Evolutionary conservation across 306 rosid genomes (phyloP), one percentile per base, ranked within the genome.

Genomic region (Nissolia schottii): DNA sequence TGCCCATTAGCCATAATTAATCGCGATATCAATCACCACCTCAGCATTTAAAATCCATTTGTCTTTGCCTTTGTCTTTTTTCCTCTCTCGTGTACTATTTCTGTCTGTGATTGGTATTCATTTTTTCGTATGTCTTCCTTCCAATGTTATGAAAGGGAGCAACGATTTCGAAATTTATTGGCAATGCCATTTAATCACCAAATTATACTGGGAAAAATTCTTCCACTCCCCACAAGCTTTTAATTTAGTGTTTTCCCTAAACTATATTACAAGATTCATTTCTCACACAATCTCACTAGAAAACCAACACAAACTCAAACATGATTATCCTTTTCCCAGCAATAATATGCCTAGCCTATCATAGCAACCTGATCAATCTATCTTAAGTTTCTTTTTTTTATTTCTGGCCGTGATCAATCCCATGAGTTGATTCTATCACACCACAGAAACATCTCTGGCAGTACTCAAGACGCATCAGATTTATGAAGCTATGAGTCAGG

Each of bases 311-410:
- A 59, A 61, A 57, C 5, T 57, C 24, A 8, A 16, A 24, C 54
- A 16, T 24, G 23, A 23, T 15, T 24, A 45, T 35, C 48, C 38
- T 67, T 41, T 65, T 27, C 49, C 49, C 25, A 27, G 1, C 32
- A 27, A 73, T 43, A 31, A 48, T 23, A 32, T 41, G 49, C 70
- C 34, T 29, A 50, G 25, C 70, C 18, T 29, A 16, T 34, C 32
- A 13, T 50, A 19, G 14, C 12, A 64, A 53, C 35, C 64, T 50
- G 15, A 77, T 65, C 70, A 77, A 28, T 69, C 41, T 77, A 68
- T 41, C 3, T 13, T n/a, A 23, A 23, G 67, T 18, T 38, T n/a
- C 19, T 32, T 32, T 32, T 32, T 7, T 1, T 32, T 32, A 5
- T 32, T 7, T 1, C 38, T 32, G 11, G 38, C 38, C 7, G 7